phyloP scores from a whole-genome alignment of 1,284 basidiomycete species.

The Fomitopsis schrenkii region DNA sequence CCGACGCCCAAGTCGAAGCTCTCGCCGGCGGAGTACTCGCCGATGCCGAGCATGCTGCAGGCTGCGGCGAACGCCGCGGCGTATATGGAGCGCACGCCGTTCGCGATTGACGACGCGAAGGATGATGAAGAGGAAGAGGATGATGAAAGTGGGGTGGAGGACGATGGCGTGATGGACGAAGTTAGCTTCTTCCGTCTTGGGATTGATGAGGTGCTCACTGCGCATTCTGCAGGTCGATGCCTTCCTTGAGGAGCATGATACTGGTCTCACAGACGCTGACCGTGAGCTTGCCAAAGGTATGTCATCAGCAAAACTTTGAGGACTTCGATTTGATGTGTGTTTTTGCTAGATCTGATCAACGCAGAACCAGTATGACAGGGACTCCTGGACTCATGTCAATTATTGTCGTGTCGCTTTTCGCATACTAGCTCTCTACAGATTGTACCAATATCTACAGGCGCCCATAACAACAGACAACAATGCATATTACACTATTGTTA shows the following conservation, averaged over 20 bases:
- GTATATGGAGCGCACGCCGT: constrained; percentile 85
- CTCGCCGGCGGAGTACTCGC: constrained; percentile 36
- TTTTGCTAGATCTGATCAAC: constrained; percentile 50
- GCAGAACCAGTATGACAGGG: constrained; percentile 55
- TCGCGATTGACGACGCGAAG: constrained; percentile 89
- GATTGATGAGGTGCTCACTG: neutral
- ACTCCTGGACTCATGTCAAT: neutral
- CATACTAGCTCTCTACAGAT: constrained; percentile 2
- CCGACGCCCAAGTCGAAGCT: constrained; percentile 8
- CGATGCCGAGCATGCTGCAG: constrained; percentile 55
- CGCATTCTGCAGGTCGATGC: constrained; percentile 65
- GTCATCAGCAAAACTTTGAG: neutral
- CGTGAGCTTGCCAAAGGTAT: constrained; percentile 77
- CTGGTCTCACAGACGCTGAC: constrained; percentile 81
- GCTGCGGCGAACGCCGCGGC: constrained; percentile 74
- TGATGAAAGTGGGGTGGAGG: constrained; percentile 49
- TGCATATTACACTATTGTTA: constrained; percentile 10
- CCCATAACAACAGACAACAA: constrained; percentile 13
- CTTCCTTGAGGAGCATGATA: constrained; percentile 88
- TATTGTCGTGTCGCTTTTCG: constrained; percentile 2
- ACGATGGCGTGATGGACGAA: constrained; percentile 86
- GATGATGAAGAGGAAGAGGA: constrained; percentile 74
- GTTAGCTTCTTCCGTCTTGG: constrained; percentile 31
- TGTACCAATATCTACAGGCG: constrained; percentile 7
- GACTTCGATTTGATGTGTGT: neutral